A percentile compares a stretch with the other conserved stretches of the same genome.
Evolutionary conservation across 176 grass and related monocot genomes (phyloP).

Genomic region (Alloteropsis semialata): DNA sequence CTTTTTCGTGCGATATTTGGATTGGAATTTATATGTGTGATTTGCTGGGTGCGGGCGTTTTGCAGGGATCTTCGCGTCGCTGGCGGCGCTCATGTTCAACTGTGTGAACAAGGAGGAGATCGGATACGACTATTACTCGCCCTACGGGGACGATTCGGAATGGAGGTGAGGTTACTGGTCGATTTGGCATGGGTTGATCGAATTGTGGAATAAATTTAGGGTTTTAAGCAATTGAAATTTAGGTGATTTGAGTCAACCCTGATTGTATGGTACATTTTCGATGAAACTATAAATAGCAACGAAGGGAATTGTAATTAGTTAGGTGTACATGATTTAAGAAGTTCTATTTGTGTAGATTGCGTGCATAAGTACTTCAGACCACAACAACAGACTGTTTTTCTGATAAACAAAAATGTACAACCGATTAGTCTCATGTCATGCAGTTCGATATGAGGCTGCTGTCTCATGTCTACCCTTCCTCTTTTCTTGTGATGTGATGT

Average conservation of each 20-base stretch:
- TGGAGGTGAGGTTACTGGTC: slow-evolving; percentile 56
- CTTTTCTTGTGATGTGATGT: neutral
- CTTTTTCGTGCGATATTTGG: neutral
- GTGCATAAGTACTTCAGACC: neutral
- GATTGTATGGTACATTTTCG: neutral
- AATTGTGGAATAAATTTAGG: neutral
- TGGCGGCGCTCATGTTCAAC: slow-evolving; percentile 93
- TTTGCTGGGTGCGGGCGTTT: neutral
- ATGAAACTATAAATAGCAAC: neutral
- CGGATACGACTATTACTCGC: slow-evolving; percentile 82
- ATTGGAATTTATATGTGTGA: neutral
- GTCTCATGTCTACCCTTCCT: no score
- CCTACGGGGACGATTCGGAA: slow-evolving; percentile 63
- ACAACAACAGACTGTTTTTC: neutral
- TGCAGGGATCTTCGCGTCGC: slow-evolving; percentile 60
- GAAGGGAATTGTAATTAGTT: neutral
- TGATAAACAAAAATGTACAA: neutral
- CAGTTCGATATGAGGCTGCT: neutral
- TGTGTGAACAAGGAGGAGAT: slow-evolving; percentile 76
- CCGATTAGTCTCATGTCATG: neutral
- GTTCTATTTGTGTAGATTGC: neutral
- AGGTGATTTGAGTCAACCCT: neutral
- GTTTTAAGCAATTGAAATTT: neutral
- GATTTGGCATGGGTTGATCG: neutral
- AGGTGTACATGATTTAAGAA: neutral